A percentile compares a stretch with the other conserved stretches of the same genome.
These are phyloP conservation scores for Penicillium odoratum DNA, from an alignment of 495 filamentous ascomycete species.

Conservation along the genomic window DNA sequence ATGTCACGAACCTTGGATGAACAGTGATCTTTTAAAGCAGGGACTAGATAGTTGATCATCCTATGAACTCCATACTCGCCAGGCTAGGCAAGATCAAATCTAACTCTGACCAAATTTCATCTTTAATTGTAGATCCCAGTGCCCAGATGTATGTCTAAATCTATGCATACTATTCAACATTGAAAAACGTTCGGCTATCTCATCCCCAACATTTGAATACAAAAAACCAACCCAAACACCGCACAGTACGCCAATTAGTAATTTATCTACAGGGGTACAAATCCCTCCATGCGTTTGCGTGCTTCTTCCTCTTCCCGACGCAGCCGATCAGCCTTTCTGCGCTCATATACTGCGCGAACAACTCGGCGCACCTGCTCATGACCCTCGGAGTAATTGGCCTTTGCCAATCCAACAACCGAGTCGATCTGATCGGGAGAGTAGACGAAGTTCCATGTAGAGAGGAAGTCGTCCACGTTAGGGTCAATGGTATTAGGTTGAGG, in stretches of 20 bases:
- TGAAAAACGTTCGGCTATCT: too few relatives aligned
- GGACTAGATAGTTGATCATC: too few relatives aligned
- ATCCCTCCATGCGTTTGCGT: slow-evolving; percentile 42
- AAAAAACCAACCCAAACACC: neutral
- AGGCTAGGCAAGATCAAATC: too few relatives aligned
- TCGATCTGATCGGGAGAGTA: slow-evolving; percentile 88
- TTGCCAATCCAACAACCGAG: slow-evolving; percentile 73
- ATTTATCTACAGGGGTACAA: slow-evolving; percentile 33
- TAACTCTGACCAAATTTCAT: too few relatives aligned
- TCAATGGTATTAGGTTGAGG: slow-evolving; percentile 72
- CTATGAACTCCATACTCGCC: too few relatives aligned
- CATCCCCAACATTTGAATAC: neutral
- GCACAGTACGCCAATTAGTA: neutral
- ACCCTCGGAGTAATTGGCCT: slow-evolving; percentile 83
- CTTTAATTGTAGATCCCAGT: too few relatives aligned
- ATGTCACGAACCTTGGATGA: neutral
- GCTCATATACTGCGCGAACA: slow-evolving; percentile 89
- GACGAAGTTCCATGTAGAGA: slow-evolving; percentile 97
- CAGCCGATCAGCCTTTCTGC: slow-evolving; percentile 72
- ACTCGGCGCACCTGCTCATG: slow-evolving; percentile 70
- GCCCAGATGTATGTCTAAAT: too few relatives aligned
- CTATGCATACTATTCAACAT: too few relatives aligned
- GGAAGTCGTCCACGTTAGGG: slow-evolving; percentile 75
- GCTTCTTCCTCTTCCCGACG: slow-evolving; percentile 54
- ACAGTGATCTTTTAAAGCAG: too few relatives aligned